Evolutionary conservation across 768 basidiomycete genomes (phyloP).

Genomic region (Mycena epipterygia): DNA sequence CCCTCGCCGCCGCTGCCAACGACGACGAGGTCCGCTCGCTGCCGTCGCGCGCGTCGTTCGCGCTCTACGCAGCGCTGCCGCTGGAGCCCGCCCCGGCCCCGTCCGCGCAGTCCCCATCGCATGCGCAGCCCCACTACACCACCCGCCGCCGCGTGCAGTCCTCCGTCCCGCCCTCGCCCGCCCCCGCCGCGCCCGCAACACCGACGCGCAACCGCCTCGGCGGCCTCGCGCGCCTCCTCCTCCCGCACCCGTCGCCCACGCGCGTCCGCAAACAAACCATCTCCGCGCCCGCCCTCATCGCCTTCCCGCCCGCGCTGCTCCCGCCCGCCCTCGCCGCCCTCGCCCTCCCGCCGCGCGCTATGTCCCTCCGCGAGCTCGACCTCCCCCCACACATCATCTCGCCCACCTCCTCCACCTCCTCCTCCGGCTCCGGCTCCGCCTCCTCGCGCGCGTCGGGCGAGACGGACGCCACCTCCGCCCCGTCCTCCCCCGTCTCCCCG

Average conservation of each 20-base stretch:
- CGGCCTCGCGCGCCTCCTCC: conserved; percentile 29
- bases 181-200: neutral
- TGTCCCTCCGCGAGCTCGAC: neutral
- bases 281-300: conserved; percentile 20
- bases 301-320: conserved; percentile 21
- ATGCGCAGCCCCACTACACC: neutral
- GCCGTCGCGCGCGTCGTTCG: too few relatives aligned
- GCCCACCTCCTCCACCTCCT: neutral
- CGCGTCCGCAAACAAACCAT: conserved; percentile 28
- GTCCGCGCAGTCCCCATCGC: too few relatives aligned
- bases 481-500: neutral
- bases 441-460: conserved; percentile 10
- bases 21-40: too few relatives aligned
- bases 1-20: too few relatives aligned
- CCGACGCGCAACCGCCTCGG: conserved; percentile 23
- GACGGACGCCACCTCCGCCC: conserved; percentile 22
- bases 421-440: neutral
- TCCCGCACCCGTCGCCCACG: neutral
- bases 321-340: neutral
- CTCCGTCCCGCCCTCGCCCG: neutral
- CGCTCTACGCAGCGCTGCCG: conserved; percentile 22
- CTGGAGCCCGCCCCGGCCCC: neutral
- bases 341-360: neutral
- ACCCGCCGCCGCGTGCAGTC: neutral
- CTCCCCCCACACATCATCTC: neutral